These are phyloP conservation scores for Sporormia fimetaria DNA, from an alignment of 495 filamentous ascomycete species.

Conservation along the genomic window DNA sequence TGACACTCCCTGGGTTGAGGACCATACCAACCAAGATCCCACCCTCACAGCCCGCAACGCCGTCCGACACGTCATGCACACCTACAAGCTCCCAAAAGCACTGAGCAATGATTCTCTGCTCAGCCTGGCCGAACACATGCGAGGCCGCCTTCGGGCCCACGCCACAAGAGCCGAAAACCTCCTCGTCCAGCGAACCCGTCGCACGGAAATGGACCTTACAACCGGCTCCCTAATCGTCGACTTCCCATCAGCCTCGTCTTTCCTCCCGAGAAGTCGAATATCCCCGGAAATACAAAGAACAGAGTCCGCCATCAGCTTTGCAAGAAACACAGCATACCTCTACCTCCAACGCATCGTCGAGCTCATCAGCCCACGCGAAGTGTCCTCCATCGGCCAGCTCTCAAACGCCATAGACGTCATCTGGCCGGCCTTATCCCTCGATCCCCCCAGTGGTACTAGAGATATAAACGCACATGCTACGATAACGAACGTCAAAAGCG, in stretches of 20 bases:
- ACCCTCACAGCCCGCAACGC: conserved; percentile 73
- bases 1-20: conserved; percentile 63
- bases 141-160: conserved; percentile 26
- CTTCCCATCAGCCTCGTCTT: conserved; percentile 2
- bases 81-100: conserved; percentile 53
- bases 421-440: conserved; percentile 2
- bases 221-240: conserved; percentile 18
- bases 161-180: conserved; percentile 20
- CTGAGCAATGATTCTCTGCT: conserved; percentile 56
- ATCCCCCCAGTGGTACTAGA: not conserved
- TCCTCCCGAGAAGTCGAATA: conserved; percentile 7
- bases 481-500: not conserved
- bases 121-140: conserved; percentile 37
- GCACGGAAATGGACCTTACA: conserved; percentile 10
- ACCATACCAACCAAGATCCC: conserved; percentile 71
- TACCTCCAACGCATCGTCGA: conserved; percentile 4
- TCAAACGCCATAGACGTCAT: conserved; percentile 1
- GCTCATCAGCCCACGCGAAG: conserved; percentile 4
- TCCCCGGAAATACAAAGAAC: conserved; percentile 1
- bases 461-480: not conserved
- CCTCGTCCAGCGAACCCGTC: conserved; percentile 14
- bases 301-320: conserved; percentile 5
- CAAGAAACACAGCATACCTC: conserved; percentile 8
- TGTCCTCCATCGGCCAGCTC: not conserved
- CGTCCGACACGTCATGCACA: conserved; percentile 49